Base-by-base conservation (phyloP, 148 eudicot species). In the Camellia japonica region DNA sequence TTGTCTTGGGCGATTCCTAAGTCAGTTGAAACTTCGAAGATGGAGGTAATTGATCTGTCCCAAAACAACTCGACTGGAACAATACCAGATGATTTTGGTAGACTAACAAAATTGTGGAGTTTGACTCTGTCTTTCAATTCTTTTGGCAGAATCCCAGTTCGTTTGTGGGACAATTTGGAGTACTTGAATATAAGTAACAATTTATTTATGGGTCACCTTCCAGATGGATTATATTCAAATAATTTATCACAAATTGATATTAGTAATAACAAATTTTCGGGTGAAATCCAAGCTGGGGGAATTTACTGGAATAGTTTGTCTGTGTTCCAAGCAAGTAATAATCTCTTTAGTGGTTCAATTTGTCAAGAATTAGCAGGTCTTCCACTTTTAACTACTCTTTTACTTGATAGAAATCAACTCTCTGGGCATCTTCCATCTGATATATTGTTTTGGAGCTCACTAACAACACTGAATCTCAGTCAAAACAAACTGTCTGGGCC, bases 51-150 rank as follows among this genome's bases (percentile, higher is more conserved):
- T 30, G 38, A 30, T 30, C 38, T 30, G 38, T 30, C 38, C 38
- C 58, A 75, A 11, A 75, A 68, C 9, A 30, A 46, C 7, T 81
- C 56, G 1, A 75, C 76, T 19, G 72, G 72, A 14, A 14, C 72
- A 4, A 68, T 68, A 12, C 49, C 72, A 7, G 72, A 43, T 3
- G 72, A 43, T 42, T 68, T 30, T 30, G 38, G 38, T 30, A 1
- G 1, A 30, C 38, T 30, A 30, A 30, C 38, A 30, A 1, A 30
- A 19, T 14, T 68, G 7, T 4, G 51, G n/a, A 44, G 12, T 13
- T 68, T 68, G 12, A 18, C 51, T 4, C 9, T 68, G 49, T 43
- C 14, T 42, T 13, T 14, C 1, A 68, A 68, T 68, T 19, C 20
- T 68, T 42, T 68, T 8, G 71, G 71, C 7, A 15, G 44, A 18